Conservation (phyloP, 2,329 filamentous ascomycete species). For the Cadophora malorum region DNA sequence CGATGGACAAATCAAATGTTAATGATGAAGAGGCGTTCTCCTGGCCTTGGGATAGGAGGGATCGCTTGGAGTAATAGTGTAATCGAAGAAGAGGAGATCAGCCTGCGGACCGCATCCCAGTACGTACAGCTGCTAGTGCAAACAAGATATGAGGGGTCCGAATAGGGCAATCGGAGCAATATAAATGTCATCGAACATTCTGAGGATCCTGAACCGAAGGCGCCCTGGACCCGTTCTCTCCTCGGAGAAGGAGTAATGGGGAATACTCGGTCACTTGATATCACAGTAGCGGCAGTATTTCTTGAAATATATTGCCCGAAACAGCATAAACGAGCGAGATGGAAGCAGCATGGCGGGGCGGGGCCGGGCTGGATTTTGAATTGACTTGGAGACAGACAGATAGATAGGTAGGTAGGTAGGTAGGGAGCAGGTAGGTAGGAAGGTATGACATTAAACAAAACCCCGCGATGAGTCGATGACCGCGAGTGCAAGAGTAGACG, state of each 20-base stretch:
- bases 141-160: constrained; percentile 15
- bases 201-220: neutral
- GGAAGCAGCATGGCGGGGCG: constrained; percentile 7
- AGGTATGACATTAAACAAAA: neutral
- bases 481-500: neutral
- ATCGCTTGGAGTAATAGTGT: constrained; percentile 31
- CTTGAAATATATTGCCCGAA: constrained; percentile 12
- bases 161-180: constrained; percentile 27
- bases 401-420: too few species aligned
- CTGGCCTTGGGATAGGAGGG: constrained; percentile 19
- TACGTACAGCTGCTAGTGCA: constrained; percentile 31
- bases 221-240: neutral
- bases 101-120: constrained; percentile 31
- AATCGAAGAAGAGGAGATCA: constrained; percentile 24
- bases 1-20: constrained; percentile 22
- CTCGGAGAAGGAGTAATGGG: constrained; percentile 11
- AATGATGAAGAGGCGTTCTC: constrained; percentile 28
- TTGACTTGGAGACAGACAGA: neutral
- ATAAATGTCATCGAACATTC: constrained; percentile 20
- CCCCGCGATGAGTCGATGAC: constrained; percentile 4
- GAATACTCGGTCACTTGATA: constrained; percentile 19
- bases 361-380: neutral
- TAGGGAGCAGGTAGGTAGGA: too few species aligned
- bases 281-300: constrained; percentile 4
- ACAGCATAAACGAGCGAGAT: constrained; percentile 1